These are phyloP conservation scores for Plectosphaerella plurivora DNA, from an alignment of 2,329 filamentous ascomycete species.

Conservation along the genomic window DNA sequence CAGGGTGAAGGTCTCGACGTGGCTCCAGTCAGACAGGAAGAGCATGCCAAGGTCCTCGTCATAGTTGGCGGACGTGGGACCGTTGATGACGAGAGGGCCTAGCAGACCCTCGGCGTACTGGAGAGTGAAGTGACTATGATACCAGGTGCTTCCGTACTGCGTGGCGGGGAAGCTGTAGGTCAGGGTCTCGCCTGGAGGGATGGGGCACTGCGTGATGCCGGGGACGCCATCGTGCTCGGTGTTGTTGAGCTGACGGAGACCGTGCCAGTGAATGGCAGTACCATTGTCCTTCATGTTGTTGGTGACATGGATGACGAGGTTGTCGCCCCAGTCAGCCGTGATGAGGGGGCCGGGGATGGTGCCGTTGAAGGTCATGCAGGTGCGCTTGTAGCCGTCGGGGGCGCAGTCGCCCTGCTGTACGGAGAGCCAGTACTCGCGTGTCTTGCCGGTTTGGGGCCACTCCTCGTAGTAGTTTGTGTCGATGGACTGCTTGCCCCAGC, in stretches of 20 bases:
- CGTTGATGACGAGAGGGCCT: slow-evolving; percentile 46
- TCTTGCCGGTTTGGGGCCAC: slow-evolving; percentile 48
- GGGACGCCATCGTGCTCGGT: slow-evolving; percentile 39
- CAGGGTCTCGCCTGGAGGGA: slow-evolving; percentile 24
- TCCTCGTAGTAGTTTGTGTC: slow-evolving; percentile 46
- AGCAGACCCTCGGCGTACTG: slow-evolving; percentile 49
- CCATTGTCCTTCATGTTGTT: slow-evolving; percentile 48
- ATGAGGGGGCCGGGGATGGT: slow-evolving; percentile 59
- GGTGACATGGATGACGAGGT: slow-evolving; percentile 50
- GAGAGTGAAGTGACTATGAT: slow-evolving; percentile 46
- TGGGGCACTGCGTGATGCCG: slow-evolving; percentile 38
- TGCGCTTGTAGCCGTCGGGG: slow-evolving; percentile 51
- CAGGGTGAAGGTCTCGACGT: slow-evolving; percentile 11
- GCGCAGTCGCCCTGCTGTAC: slow-evolving; percentile 44
- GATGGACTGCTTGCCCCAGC: slow-evolving; percentile 41
- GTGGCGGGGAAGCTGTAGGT: slow-evolving; percentile 28
- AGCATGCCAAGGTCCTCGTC: slow-evolving; percentile 57
- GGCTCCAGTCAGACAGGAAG: slow-evolving; percentile 50
- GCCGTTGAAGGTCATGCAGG: slow-evolving; percentile 58
- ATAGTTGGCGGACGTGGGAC: slow-evolving; percentile 39
- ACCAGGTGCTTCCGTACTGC: slow-evolving; percentile 35
- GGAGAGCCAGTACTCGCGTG: slow-evolving; percentile 50
- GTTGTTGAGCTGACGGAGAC: slow-evolving; percentile 36
- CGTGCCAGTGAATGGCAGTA: slow-evolving; percentile 44
- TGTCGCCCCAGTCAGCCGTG: slow-evolving; percentile 37